A percentile compares a stretch with the other conserved stretches of the same genome.
phyloP scores from a whole-genome alignment of 2,329 filamentous ascomycete genomes.

The Alternaria sp. region DNA sequence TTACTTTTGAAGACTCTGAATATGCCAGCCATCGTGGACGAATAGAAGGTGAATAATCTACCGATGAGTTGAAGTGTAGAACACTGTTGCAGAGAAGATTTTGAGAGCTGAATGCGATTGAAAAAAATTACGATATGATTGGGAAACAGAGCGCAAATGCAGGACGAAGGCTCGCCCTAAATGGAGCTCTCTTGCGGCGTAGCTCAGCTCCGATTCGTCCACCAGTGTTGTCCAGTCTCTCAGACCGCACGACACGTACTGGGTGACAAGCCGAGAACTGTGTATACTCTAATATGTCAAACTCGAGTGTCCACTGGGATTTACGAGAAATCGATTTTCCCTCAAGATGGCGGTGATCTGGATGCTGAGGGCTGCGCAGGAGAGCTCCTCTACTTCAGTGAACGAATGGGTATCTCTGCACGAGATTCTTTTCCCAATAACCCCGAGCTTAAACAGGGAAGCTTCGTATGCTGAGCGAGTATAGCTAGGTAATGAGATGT shows the following conservation, averaged over 20 bases:
- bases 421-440: background rate
- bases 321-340: background rate
- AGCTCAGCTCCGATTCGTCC: conserved; percentile 19
- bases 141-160: background rate
- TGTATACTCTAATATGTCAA: too few species aligned
- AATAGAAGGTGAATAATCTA: conserved; percentile 36
- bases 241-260: background rate
- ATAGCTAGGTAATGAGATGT: too few species aligned
- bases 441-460: background rate
- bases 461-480: background rate
- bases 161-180: conserved; percentile 53
- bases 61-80: background rate
- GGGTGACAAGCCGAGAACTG: too few species aligned
- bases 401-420: background rate
- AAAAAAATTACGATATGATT: too few species aligned
- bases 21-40: conserved; percentile 27
- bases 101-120: too few species aligned
- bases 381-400: background rate
- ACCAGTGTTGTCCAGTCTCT: background rate
- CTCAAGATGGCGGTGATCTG: background rate
- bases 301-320: background rate
- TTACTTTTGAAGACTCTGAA: conserved; percentile 38
- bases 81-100: background rate
- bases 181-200: conserved; percentile 9
- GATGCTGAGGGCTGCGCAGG: background rate